Evolutionary conservation across 1,284 basidiomycete species (phyloP), one percentile per base, ranked within the genome.

Genomic region (Stereum hirsutum): DNA sequence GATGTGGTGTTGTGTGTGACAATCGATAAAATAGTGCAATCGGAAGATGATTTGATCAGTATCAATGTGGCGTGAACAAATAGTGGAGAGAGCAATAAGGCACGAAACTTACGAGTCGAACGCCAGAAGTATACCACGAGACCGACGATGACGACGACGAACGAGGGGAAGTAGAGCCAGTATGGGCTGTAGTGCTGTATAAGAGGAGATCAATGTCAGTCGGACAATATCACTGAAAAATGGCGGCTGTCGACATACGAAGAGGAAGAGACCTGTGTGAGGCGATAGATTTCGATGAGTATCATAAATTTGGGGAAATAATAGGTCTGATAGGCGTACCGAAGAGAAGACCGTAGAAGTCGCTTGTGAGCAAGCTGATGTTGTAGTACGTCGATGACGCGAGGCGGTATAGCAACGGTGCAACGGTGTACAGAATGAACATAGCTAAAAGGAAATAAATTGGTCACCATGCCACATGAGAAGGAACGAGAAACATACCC

Each of bases 321-420:
- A 30, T 30, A 8, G n/a, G 28, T 30, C 8, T 8, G 8, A 30
- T 8, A 30, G 28, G 28, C 72, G 43, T 51, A 75, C 86, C 89
- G 54, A 92, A 88, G 19, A 90, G 65, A 41, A 92, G 69, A 17
- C 88, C 85, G 57, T 83, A 92, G 53, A 91, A 92, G 62, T 91
- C 86, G 57, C 81, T 82, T 14, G 89, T 83, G 17, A 92, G 73
- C 12, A 92, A 61, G 52, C 80, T 85, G 49, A 91, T 69, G 55
- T 91, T 91, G 64, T 81, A 91, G 65, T 80, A 91, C 8, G 83
- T 76, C 19, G 85, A 86, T 1, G 87, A 90, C 5, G 87, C 81
- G 56, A 84, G 71, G 47, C 89, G 78, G 63, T 90, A 92, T 21
- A 92, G 62, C 50, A 90, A 56, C n/a, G 89, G 89, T 2, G 89